A percentile compares a stretch with the other conserved stretches of the same genome.
phyloP scores from a whole-genome alignment of 345 rosid species.

The Anastatica hierochuntica region DNA sequence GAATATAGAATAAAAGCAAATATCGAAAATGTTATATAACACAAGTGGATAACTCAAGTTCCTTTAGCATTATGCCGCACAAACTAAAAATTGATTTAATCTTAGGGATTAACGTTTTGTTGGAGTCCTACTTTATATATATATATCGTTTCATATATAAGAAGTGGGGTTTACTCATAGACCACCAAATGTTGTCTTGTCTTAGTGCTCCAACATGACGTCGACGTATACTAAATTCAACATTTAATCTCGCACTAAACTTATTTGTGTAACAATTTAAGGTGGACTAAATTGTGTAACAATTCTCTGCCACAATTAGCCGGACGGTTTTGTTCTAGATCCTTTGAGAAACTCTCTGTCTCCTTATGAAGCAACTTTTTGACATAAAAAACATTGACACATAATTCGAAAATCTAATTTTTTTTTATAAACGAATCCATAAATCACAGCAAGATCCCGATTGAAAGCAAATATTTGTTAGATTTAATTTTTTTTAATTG shows the following conservation, averaged over 20 bases:
- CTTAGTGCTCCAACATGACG: constrained; percentile 33
- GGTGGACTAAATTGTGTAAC: not conserved
- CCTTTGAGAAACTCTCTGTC: not conserved
- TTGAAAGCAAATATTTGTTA: too few species aligned
- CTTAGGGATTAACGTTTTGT: not conserved
- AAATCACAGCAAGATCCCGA: too few species aligned
- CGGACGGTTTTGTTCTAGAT: not conserved
- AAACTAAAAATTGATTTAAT: not conserved
- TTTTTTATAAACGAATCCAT: too few species aligned
- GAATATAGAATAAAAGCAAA: not conserved
- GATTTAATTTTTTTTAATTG: too few species aligned
- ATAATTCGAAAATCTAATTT: too few species aligned
- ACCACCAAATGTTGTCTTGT: constrained; percentile 29
- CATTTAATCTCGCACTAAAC: constrained; percentile 13
- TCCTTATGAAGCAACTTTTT: too few species aligned
- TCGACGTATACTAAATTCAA: constrained; percentile 10
- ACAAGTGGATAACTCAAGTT: constrained; percentile 6
- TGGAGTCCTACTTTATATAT: constrained; percentile 12
- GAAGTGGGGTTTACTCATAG: constrained; percentile 36
- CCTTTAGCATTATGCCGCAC: too few species aligned
- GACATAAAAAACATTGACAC: too few species aligned
- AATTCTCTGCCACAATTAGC: not conserved
- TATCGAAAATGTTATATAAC: not conserved
- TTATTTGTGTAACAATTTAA: not conserved
- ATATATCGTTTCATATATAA: constrained; percentile 6